Percentiles rank a stretch among this genome's conserved stretches.
phyloP scores from a whole-genome alignment of 2,329 filamentous ascomycete genomes.

The Cladophialophora bantiana region DNA sequence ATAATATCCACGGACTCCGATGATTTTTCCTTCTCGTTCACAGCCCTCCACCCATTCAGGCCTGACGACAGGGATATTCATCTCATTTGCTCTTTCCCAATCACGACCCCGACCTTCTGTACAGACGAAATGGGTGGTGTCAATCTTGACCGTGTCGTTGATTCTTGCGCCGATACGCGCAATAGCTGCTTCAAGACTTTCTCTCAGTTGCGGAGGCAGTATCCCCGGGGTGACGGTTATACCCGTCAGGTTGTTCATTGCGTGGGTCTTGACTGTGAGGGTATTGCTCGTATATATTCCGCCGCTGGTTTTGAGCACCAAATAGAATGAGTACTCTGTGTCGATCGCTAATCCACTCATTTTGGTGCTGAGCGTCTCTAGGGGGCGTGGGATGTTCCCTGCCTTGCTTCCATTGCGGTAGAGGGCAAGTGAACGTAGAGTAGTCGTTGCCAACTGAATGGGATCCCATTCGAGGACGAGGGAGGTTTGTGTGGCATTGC shows the following conservation, averaged over 20 bases:
- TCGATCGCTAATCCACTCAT: conserved; percentile 96
- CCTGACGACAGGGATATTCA: conserved; percentile 95
- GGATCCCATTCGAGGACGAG: conserved; percentile 98
- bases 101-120: conserved; percentile 86
- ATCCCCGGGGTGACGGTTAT: conserved; percentile 94
- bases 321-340: conserved; percentile 92
- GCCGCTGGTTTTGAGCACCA: conserved; percentile 87
- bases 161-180: conserved; percentile 92
- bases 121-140: conserved; percentile 98
- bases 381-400: conserved; percentile 86
- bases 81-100: conserved; percentile 97
- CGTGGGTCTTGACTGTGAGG: conserved; percentile 87
- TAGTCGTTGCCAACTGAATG: conserved; percentile 88
- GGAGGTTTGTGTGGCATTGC: conserved; percentile 98
- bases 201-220: conserved; percentile 74
- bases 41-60: conserved; percentile 99
- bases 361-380: conserved; percentile 92
- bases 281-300: conserved; percentile 86
- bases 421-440: conserved; percentile 84
- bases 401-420: conserved; percentile 98
- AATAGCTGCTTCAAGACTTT: conserved; percentile 76
- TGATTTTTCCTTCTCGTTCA: conserved; percentile 87
- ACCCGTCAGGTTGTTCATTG: conserved; percentile 96
- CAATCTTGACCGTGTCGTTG: conserved; percentile 87
- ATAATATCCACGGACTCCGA: conserved; percentile 95